Base-by-base conservation (phyloP, 179 eudicot genomes). In the Amaranthus tricolor region DNA sequence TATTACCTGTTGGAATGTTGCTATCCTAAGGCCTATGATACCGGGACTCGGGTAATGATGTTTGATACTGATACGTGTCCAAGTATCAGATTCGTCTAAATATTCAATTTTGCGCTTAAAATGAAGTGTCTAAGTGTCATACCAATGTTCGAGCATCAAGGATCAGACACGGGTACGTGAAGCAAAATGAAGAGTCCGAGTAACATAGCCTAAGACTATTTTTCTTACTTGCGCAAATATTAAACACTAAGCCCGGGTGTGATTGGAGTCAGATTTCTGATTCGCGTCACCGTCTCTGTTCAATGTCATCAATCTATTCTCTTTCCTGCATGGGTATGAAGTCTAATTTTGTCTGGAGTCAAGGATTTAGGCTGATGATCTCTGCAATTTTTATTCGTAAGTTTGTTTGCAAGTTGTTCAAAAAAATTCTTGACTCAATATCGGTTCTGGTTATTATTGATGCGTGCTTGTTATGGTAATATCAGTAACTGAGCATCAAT, bases 341-440 rank as follows among this genome's bases (percentile, higher is more conserved):
- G n/a, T n/a, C n/a, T n/a, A 13, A 60, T 60, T 21, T 62, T 63
- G 68, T 44, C 50, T 17, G 55, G 58, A 68, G 10, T 13, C 71
- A 21, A 13, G 49, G 66, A 40, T 17, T 62, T 40, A 40, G n/a
- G 48, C 14, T 12, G 47, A 40, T 48, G 24, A 62, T 62, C 16
- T 31, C 24, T 65, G 62, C 20, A 43, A 71, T 40, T 50, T 47
- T 17, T 48, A 5, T 16, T 7, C 5, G 20, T 9, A 7, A n/a
- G 62, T 44, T 53, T 12, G 19, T 65, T 65, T 14, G 5, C 47
- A 21, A n/a, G 21, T 75, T 6, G 31, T 56, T 15, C 54, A 17
- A 50, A 62, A 48, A 48, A 57, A 13, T 66, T 6, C 5, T 65
- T 54, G 63, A 67, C 69, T 61, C 31, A 10, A 3, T 52, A 11